phyloP scores from a whole-genome alignment of 192 early-diverging fungal genomes.

The Oehlia diaphana region DNA sequence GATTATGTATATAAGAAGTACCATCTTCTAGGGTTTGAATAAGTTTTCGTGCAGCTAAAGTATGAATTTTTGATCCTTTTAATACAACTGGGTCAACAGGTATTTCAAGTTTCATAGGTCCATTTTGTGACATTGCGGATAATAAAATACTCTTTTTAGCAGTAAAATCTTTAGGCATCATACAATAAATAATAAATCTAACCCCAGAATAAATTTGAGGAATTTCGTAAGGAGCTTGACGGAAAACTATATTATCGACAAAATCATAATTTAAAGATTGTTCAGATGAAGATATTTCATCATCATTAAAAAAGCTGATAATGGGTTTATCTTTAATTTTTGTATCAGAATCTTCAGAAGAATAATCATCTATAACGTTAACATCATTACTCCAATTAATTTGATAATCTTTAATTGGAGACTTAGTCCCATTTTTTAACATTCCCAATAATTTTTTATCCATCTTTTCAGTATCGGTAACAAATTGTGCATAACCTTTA shows the following conservation, averaged over 20 bases:
- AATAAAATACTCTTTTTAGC: neutral
- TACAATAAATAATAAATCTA: slow-evolving; percentile 11
- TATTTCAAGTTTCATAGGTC: slow-evolving; percentile 10
- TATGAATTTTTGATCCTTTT: slow-evolving; percentile 25
- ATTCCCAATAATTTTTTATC: slow-evolving; percentile 55
- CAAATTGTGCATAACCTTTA: slow-evolving; percentile 48
- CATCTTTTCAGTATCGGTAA: slow-evolving; percentile 48
- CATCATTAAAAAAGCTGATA: neutral
- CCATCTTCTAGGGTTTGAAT: slow-evolving; percentile 21
- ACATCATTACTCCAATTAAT: slow-evolving; percentile 26
- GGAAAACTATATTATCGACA: neutral
- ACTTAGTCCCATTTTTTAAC: slow-evolving; percentile 49
- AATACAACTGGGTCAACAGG: slow-evolving; percentile 15
- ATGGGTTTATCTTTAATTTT: neutral
- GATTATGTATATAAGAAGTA: slow-evolving; percentile 8
- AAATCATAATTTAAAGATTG: neutral
- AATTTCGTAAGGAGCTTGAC: slow-evolving; percentile 4
- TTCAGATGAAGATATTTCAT: neutral
- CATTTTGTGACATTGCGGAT: neutral
- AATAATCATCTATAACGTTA: neutral
- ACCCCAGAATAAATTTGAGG: slow-evolving; percentile 8
- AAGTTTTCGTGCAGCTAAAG: slow-evolving; percentile 16
- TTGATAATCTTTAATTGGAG: slow-evolving; percentile 46
- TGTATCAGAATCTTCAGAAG: neutral
- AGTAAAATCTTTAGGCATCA: neutral